phyloP scores from a whole-genome alignment of 306 rosid genomes.

The Hippophae gyantsensis region DNA sequence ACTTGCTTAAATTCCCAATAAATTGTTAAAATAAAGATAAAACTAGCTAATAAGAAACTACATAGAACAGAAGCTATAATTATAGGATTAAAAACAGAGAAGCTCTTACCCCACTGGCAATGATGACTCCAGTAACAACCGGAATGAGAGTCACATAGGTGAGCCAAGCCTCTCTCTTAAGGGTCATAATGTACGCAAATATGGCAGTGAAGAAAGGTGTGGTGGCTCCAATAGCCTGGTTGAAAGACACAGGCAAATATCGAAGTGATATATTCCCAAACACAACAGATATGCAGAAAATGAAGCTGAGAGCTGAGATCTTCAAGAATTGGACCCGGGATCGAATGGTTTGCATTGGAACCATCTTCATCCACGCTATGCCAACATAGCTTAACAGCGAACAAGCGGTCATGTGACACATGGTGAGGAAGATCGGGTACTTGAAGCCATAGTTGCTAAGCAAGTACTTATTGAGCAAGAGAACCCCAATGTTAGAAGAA shows the following conservation, averaged over 20 bases:
- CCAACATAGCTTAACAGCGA: slow-evolving; percentile 85
- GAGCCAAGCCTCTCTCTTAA: slow-evolving; percentile 93
- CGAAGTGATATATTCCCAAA: slow-evolving; percentile 88
- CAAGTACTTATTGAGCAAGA: slow-evolving; percentile 81
- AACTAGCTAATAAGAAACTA: neutral
- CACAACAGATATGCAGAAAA: slow-evolving; percentile 89
- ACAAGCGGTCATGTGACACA: slow-evolving; percentile 99
- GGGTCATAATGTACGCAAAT: slow-evolving; percentile 79
- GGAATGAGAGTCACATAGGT: slow-evolving; percentile 86
- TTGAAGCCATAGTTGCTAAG: slow-evolving; percentile 93
- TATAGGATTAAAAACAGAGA: neutral
- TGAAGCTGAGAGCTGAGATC: slow-evolving; percentile 73
- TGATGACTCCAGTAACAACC: slow-evolving; percentile 86
- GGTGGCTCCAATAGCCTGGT: slow-evolving; percentile 94
- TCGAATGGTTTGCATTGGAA: slow-evolving; percentile 88
- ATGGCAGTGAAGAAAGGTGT: slow-evolving; percentile 96
- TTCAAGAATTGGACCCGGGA: slow-evolving; percentile 80
- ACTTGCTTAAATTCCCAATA: slow-evolving; percentile 2
- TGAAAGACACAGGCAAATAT: slow-evolving; percentile 83
- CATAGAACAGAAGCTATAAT: no score
- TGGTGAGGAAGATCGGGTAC: slow-evolving; percentile 97
- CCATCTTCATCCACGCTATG: slow-evolving; percentile 91
- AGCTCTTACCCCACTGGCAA: slow-evolving; percentile 88
- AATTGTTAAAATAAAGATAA: neutral
- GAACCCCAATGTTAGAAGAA: slow-evolving; percentile 91